Evolutionary conservation across 306 rosid genomes (phyloP).

Genomic region (Citrullus colocynthis): DNA sequence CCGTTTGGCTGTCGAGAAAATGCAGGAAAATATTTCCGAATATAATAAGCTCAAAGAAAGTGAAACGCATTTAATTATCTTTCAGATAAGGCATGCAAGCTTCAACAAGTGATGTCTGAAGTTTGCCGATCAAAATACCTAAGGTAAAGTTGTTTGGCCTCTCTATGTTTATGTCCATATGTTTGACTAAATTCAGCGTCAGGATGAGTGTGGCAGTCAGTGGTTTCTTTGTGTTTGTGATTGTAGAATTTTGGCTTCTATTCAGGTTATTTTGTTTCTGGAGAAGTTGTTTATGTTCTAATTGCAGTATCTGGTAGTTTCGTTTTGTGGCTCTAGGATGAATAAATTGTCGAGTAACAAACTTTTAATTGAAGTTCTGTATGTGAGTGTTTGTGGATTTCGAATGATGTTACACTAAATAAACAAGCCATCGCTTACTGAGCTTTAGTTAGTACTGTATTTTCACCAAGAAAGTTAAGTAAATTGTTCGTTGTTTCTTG

Average conservation of each 20-base stretch:
- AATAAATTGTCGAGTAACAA: background rate
- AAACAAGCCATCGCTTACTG: background rate
- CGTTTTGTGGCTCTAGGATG: background rate
- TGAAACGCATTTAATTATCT: background rate
- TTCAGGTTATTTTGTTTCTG: background rate
- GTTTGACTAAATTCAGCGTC: background rate
- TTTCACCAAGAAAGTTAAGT: background rate
- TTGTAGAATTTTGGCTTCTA: background rate
- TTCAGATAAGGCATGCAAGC: background rate
- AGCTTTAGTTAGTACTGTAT: background rate
- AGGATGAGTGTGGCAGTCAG: background rate
- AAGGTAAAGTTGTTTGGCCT: background rate
- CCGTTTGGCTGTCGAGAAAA: constrained; percentile 2
- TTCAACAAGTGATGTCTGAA: background rate
- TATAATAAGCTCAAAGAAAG: background rate
- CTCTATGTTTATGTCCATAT: background rate
- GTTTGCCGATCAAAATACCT: background rate
- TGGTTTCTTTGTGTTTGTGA: background rate
- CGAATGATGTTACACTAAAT: background rate
- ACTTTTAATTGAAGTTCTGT: background rate
- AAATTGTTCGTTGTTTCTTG: background rate
- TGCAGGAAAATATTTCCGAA: background rate
- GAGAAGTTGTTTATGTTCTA: background rate
- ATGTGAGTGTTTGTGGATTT: background rate
- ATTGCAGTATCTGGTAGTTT: background rate